Evolutionary conservation across 208 protist species (phyloP).

Genomic region (Leishmania martiniquensis): DNA sequence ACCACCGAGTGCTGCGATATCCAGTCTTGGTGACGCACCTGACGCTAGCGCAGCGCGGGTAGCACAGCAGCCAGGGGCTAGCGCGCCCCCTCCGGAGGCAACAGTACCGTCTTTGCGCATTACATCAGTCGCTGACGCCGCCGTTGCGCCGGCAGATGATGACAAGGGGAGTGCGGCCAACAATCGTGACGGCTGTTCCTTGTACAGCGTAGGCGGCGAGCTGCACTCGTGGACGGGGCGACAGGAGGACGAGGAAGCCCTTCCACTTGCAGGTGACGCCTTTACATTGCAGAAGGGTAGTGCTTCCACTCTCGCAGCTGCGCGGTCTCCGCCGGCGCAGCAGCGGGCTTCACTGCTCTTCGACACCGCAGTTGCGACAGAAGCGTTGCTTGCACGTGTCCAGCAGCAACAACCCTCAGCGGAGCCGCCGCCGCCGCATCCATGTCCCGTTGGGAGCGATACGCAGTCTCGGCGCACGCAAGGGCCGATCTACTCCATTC

Average conservation of each 20-base stretch:
- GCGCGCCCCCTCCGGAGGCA: neutral
- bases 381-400: conserved; percentile 24
- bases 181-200: neutral
- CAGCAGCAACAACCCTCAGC: conserved; percentile 9
- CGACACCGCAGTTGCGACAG: conserved; percentile 24
- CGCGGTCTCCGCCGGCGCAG: conserved; percentile 15
- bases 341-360: conserved; percentile 27
- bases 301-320: neutral
- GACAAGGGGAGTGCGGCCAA: neutral
- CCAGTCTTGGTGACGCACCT: neutral
- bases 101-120: neutral
- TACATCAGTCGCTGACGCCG: neutral
- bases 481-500: conserved; percentile 24
- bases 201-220: neutral
- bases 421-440: neutral
- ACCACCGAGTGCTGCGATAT: neutral
- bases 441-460: neutral
- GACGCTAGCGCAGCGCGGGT: neutral
- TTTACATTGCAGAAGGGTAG: neutral
- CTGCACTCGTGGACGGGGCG: neutral
- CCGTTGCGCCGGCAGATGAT: neutral
- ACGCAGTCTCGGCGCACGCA: conserved; percentile 6
- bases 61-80: neutral
- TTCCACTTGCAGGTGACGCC: neutral
- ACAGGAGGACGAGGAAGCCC: neutral